Conservation (phyloP, 306 rosid species). For the Quercus rubra region DNA sequence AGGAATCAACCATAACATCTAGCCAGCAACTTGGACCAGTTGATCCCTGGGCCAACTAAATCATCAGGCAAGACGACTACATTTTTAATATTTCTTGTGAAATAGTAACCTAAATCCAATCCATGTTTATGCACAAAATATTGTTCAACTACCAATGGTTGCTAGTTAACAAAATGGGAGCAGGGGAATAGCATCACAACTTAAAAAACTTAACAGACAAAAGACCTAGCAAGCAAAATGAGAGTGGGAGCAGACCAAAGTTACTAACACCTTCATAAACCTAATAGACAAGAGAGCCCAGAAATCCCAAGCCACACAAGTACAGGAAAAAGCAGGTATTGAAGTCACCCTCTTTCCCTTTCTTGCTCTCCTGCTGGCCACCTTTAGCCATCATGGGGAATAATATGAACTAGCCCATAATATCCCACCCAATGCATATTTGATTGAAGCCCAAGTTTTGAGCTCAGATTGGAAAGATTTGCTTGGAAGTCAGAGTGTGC, state of each 20-base stretch:
- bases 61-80: background rate
- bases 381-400: background rate
- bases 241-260: background rate
- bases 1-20: background rate
- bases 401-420: background rate
- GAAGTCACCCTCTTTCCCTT: background rate
- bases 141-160: background rate
- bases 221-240: background rate
- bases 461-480: background rate
- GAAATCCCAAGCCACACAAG: background rate
- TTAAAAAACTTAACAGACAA: background rate
- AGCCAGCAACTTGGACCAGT: background rate
- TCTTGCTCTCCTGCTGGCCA: background rate
- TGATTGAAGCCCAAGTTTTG: background rate
- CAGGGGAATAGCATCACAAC: background rate
- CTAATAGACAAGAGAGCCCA: background rate
- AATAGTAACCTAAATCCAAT: background rate
- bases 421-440: background rate
- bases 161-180: background rate
- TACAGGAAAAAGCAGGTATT: background rate
- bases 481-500: background rate
- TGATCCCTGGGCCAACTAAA: background rate
- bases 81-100: background rate
- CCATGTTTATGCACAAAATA: background rate
- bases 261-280: background rate